Base-by-base conservation (phyloP, 108 stramenopile species). In the Epipyxis sp. region DNA sequence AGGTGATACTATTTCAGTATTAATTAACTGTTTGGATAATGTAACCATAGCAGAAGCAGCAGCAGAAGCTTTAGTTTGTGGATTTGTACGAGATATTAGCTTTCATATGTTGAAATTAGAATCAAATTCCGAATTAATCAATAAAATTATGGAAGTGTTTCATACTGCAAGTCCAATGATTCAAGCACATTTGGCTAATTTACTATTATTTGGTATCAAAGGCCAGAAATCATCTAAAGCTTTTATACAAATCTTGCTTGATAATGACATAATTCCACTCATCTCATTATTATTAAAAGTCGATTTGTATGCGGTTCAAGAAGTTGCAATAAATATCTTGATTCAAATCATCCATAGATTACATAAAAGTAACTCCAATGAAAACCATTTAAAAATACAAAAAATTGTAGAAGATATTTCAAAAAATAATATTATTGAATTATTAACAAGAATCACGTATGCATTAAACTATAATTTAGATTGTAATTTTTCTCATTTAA, bases 1-100 rank as follows among this genome's bases (percentile, higher is more conserved):
- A 6, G 20, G 3, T 32, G 34, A 65, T 32, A 65, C 61, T 29
- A 37, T 65, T 10, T 16, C 20, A 3, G 3, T 65, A 32, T 37
- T 65, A 32, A 10, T 65, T 29, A 32, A 29, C 3, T 16, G 61
- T 6, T 6, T 65, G 6, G 61, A 65, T 13, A 37, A 35, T 29
- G 6, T 6, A 37, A 32, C 20, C 35, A 35, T 65, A 32, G 61
- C 61, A 10, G 61, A 65, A 25, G 61, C 61, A 10, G 27, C 61
- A 37, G 61, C 61, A 29, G 61, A 65, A 65, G 61, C 61, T 6
- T 65, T 65, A 37, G 25, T 65, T 3, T 65, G 61, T 65, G 61
- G 61, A 3, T 65, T 65, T 37, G 27, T 65, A 13, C 61, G 61
- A 37, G 61, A 65, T 65, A 25, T 37, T 37, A 3, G 30, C 25